These are phyloP conservation scores for Alternaria rosae DNA, from an alignment of 2,329 filamentous ascomycete genomes.

Conservation along the genomic window DNA sequence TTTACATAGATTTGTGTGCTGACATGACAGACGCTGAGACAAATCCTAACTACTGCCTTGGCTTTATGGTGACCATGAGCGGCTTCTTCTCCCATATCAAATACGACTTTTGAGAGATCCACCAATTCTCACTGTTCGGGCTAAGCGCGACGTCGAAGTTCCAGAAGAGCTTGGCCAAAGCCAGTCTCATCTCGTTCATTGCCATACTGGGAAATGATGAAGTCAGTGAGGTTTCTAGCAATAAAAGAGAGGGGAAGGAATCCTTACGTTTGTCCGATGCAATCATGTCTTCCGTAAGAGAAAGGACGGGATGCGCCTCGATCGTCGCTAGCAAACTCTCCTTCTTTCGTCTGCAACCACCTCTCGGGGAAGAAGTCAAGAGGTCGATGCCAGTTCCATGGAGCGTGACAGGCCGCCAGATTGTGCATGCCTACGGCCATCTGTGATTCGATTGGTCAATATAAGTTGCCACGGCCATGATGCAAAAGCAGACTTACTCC, in stretches of 20 bases:
- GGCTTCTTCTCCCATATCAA: constrained; percentile 8
- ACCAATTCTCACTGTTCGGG: neutral
- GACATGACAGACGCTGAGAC: neutral
- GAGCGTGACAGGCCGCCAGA: constrained; percentile 2
- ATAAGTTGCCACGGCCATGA: neutral
- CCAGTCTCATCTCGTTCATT: constrained; percentile 5
- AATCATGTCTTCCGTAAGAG: constrained; percentile 8
- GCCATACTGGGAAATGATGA: neutral
- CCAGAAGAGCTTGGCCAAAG: constrained; percentile 5
- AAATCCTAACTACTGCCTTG: neutral
- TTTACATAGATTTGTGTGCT: neutral
- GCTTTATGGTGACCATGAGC: constrained; percentile 1
- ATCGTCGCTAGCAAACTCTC: constrained; percentile 2
- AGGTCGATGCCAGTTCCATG: constrained; percentile 8
- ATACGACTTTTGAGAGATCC: constrained; percentile 5
- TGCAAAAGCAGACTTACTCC: neutral
- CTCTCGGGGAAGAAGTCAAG: constrained; percentile 8
- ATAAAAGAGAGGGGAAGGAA: neutral
- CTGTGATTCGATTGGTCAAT: neutral
- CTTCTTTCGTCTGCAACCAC: constrained; percentile 7
- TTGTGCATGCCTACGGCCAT: constrained; percentile 7
- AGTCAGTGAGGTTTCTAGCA: neutral
- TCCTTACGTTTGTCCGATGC: constrained; percentile 6
- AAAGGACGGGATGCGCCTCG: constrained; percentile 6
- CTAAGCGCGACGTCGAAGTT: constrained; percentile 1